These are phyloP conservation scores for Quillaja saponaria DNA, from an alignment of 306 rosid species.

Conservation along the genomic window DNA sequence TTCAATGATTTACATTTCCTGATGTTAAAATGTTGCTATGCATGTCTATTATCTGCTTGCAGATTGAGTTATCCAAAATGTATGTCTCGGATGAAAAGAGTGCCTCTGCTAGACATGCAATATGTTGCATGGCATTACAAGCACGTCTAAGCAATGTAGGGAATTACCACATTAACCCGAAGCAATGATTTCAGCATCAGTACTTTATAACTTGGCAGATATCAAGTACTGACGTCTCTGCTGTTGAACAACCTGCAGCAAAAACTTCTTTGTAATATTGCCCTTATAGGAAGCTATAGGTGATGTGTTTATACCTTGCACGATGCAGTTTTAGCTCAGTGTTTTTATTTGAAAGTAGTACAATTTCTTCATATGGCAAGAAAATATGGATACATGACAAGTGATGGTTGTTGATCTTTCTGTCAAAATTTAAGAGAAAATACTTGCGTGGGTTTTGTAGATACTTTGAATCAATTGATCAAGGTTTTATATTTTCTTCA, in stretches of 20 bases:
- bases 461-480: neutral
- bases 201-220: no score
- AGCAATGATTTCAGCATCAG: no score
- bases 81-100: conserved; percentile 40
- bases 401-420: neutral
- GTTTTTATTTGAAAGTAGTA: conserved; percentile 3
- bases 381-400: conserved; percentile 1
- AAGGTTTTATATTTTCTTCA: neutral
- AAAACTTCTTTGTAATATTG: neutral
- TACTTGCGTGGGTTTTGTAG: no score
- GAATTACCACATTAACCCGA: no score
- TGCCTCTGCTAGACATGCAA: conserved; percentile 17
- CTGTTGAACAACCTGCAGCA: conserved; percentile 17
- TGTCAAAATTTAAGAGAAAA: neutral
- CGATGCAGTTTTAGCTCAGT: neutral
- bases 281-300: conserved; percentile 1
- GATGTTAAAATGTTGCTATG: conserved; percentile 3
- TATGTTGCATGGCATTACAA: neutral
- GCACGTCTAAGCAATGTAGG: no score
- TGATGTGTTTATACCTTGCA: neutral
- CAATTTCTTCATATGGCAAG: conserved; percentile 1
- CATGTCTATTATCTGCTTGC: conserved; percentile 20
- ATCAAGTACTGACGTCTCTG: no score
- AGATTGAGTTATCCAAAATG: conserved; percentile 54
- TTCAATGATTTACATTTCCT: neutral